A percentile compares a stretch with the other conserved stretches of the same genome.
These are phyloP conservation scores for Juglanconis oblonga DNA, from an alignment of 2,329 filamentous ascomycete species.

Conservation along the genomic window DNA sequence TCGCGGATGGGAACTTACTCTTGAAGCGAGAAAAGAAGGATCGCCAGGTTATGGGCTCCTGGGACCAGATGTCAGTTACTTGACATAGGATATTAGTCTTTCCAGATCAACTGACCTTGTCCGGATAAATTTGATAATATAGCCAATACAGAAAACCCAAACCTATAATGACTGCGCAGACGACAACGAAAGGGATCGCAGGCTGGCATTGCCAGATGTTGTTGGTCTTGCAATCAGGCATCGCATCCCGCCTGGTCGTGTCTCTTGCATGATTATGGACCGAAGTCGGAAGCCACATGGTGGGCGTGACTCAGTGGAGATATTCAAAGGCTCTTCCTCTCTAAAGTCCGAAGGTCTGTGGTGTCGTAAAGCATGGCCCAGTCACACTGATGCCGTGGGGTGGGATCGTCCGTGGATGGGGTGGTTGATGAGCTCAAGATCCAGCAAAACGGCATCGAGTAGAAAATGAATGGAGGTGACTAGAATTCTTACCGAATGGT, in stretches of 20 bases:
- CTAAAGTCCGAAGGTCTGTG: background rate
- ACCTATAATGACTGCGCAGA: background rate
- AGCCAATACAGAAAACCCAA: background rate
- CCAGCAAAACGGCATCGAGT: no score
- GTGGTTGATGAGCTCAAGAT: no score
- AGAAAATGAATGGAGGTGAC: no score
- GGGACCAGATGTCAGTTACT: background rate
- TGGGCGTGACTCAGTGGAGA: background rate
- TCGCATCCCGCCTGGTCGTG: background rate
- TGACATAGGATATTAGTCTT: background rate
- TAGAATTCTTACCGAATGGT: no score
- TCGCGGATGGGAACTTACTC: background rate
- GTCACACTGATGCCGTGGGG: no score
- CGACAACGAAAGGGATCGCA: background rate
- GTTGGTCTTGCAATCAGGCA: background rate
- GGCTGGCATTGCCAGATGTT: constrained; percentile 1
- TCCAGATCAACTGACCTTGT: background rate
- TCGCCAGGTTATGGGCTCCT: background rate
- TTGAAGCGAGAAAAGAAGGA: background rate
- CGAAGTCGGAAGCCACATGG: background rate
- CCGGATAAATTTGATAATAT: background rate
- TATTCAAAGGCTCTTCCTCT: background rate
- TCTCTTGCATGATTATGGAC: background rate
- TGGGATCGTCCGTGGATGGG: no score
- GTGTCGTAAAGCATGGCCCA: background rate